These are phyloP conservation scores for Boletus subcaerulescens DNA, from an alignment of 768 basidiomycete species.

Conservation along the genomic window DNA sequence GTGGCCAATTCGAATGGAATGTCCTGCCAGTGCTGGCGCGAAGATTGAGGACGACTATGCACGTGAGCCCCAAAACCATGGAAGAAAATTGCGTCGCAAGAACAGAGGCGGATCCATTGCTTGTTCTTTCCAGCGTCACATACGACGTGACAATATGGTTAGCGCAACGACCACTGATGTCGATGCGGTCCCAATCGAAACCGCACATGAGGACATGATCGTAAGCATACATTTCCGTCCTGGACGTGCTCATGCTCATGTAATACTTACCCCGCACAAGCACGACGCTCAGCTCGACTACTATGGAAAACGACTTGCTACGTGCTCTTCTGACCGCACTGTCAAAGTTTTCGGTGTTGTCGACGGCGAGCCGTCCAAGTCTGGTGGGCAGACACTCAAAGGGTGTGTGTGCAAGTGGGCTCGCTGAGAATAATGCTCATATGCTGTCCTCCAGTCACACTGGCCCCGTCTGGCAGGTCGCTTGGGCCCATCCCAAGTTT, in stretches of 20 bases:
- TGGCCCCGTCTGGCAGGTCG: slow-evolving; percentile 96
- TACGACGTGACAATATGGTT: slow-evolving; percentile 8
- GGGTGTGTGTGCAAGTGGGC: slow-evolving; percentile 48
- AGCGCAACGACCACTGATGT: slow-evolving; percentile 57
- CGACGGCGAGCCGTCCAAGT: slow-evolving; percentile 75
- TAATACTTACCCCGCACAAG: slow-evolving; percentile 37
- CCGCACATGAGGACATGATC: slow-evolving; percentile 98
- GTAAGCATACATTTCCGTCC: slow-evolving; percentile 39
- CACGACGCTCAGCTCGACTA: slow-evolving; percentile 99
- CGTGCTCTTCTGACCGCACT: slow-evolving; percentile 93
- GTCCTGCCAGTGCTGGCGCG: slow-evolving; percentile 28
- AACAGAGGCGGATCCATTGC: no score
- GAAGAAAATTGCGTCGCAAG: not conserved
- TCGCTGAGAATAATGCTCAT: not conserved
- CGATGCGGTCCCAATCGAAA: slow-evolving; percentile 85
- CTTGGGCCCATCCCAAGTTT: slow-evolving; percentile 98
- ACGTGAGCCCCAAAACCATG: not conserved
- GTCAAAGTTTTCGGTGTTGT: slow-evolving; percentile 95
- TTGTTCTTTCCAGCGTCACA: no score
- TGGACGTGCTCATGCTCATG: not conserved
- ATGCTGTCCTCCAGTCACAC: slow-evolving; percentile 61
- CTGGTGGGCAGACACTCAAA: slow-evolving; percentile 70
- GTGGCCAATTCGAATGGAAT: slow-evolving; percentile 34
- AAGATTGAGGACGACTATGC: slow-evolving; percentile 26
- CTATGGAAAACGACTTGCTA: slow-evolving; percentile 94